These are phyloP conservation scores for Phalaenopsis equestris DNA, from an alignment of 106 monocot species.

Conservation along the genomic window DNA sequence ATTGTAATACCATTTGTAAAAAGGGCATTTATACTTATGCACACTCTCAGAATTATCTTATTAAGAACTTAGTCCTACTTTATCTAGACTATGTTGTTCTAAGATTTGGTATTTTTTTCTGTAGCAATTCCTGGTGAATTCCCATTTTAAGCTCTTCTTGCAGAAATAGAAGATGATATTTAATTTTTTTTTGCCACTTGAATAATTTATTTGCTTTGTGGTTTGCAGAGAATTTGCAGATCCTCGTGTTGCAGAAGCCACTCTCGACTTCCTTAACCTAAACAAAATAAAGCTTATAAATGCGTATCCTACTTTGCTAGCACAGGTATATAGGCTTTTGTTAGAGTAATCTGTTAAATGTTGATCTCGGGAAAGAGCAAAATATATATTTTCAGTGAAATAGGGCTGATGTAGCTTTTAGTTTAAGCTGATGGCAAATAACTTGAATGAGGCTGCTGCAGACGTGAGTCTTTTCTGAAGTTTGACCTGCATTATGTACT, in stretches of 20 bases:
- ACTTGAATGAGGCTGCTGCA: background rate
- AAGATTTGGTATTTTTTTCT: background rate
- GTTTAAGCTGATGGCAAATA: too few species aligned
- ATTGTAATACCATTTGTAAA: too few species aligned
- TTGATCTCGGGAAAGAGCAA: background rate
- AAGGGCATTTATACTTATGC: background rate
- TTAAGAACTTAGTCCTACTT: background rate
- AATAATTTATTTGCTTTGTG: constrained; percentile 10
- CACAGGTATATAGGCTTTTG: constrained; percentile 59
- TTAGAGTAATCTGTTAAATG: background rate
- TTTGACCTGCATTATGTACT: background rate
- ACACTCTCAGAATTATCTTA: background rate
- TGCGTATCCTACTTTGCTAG: constrained; percentile 70
- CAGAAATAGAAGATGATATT: background rate
- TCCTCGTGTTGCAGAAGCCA: constrained; percentile 65
- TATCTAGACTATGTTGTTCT: background rate
- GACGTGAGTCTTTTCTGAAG: background rate
- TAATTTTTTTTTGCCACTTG: background rate
- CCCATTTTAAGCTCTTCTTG: background rate
- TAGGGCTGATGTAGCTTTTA: too few species aligned
- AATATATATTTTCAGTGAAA: background rate
- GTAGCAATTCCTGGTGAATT: background rate
- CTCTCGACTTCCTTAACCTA: constrained; percentile 65
- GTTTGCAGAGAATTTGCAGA: constrained; percentile 89
- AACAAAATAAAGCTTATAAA: constrained; percentile 60